phyloP scores from a whole-genome alignment of 352 stramenopile genomes.

The Pythium rishiriense region DNA sequence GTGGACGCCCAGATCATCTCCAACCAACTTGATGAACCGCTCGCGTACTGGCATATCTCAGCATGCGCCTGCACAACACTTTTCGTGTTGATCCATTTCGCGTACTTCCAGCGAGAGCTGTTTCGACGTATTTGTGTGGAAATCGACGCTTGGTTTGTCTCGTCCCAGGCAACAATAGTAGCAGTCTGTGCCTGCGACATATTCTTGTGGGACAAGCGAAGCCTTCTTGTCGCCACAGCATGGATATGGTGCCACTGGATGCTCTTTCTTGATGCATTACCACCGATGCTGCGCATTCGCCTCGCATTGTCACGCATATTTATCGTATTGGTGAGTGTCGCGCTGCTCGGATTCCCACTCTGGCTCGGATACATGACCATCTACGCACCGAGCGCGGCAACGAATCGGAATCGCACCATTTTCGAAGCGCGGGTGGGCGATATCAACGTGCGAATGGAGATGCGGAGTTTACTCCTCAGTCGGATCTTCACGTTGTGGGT shows the following conservation, averaged over 20 bases:
- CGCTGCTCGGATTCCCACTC: constrained; percentile 4
- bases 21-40: not conserved
- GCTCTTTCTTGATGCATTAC: constrained; percentile 24
- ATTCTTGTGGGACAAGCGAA: constrained; percentile 19
- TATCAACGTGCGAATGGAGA: constrained; percentile 6
- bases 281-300: constrained; percentile 1
- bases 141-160: constrained; percentile 28
- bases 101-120: constrained; percentile 13
- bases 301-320: constrained; percentile 12
- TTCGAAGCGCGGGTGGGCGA: not conserved
- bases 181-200: constrained; percentile 9
- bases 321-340: constrained; percentile 7
- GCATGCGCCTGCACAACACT: not conserved
- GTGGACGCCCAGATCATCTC: not conserved
- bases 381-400: not conserved
- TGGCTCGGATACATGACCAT: constrained; percentile 10
- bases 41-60: not conserved
- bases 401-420: constrained; percentile 12
- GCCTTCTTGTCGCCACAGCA: constrained; percentile 8
- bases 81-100: constrained; percentile 3
- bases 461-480: constrained; percentile 10
- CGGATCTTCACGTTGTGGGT: constrained; percentile 23
- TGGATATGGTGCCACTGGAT: constrained; percentile 23
- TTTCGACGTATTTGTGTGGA: constrained; percentile 9
- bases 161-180: constrained; percentile 9